These are phyloP conservation scores for Leptographium procerum DNA, from an alignment of 2,329 filamentous ascomycete genomes.

Conservation along the genomic window DNA sequence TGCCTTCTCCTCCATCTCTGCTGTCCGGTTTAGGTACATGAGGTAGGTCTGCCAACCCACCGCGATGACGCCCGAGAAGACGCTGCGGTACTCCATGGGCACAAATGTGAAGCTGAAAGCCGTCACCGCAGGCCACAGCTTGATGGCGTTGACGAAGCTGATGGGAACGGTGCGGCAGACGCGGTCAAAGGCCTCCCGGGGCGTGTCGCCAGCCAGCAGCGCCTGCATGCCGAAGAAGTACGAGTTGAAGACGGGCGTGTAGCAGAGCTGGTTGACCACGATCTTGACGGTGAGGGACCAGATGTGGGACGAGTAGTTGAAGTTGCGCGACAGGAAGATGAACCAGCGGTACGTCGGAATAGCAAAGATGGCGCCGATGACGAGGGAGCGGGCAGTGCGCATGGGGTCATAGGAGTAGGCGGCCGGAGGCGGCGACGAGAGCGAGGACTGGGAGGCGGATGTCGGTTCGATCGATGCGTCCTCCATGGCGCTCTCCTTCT, in stretches of 20 bases:
- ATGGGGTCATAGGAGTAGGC: conserved; percentile 48
- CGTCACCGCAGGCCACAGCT: conserved; percentile 80
- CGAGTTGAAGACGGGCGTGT: conserved; percentile 72
- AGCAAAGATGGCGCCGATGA: conserved; percentile 60
- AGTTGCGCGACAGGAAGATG: conserved; percentile 65
- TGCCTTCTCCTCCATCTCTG: conserved; percentile 43
- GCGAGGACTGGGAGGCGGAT: too few relatives aligned
- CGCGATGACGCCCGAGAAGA: conserved; percentile 69
- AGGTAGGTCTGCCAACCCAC: conserved; percentile 92
- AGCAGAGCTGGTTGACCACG: conserved; percentile 64
- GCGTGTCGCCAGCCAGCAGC: conserved; percentile 55
- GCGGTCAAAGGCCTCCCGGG: conserved; percentile 55
- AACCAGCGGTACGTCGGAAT: conserved; percentile 72
- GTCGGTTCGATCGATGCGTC: background rate
- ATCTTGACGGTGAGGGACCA: conserved; percentile 69
- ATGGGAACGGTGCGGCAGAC: conserved; percentile 65
- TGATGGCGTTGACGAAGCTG: conserved; percentile 67
- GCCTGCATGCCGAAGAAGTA: conserved; percentile 79
- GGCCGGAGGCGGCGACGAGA: background rate
- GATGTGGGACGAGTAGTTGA: conserved; percentile 69
- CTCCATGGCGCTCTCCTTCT: conserved; percentile 16
- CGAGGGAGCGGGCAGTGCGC: conserved; percentile 58
- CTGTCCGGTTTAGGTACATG: conserved; percentile 64
- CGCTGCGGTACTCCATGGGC: conserved; percentile 63
- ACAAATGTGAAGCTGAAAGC: conserved; percentile 83